A percentile compares a stretch with the other conserved stretches of the same genome.
phyloP scores from a whole-genome alignment of 73 alveolate species.

The Paramecium sonneborni region DNA sequence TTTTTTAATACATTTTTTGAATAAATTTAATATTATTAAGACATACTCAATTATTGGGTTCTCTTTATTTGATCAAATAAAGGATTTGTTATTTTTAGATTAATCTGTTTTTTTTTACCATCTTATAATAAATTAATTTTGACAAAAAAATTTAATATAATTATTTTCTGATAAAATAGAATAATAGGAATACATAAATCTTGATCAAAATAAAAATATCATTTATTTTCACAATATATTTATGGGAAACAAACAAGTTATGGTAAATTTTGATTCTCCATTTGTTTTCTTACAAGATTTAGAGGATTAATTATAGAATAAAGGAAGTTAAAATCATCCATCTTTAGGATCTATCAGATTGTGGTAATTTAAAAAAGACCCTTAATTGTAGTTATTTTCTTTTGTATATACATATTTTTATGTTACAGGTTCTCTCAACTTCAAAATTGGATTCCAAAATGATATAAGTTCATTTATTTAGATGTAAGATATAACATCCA shows the following conservation, averaged over 20 bases:
- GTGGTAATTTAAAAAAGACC: not conserved
- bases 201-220: not conserved
- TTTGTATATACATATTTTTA: not conserved
- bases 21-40: too few relatives aligned
- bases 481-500: not conserved
- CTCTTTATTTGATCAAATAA: too few relatives aligned
- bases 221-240: not conserved
- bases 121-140: too few relatives aligned
- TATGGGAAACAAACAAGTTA: not conserved
- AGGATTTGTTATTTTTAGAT: too few relatives aligned
- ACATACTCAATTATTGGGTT: too few relatives aligned
- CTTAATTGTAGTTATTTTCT: not conserved
- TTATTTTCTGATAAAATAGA: too few relatives aligned
- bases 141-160: too few relatives aligned
- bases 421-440: not conserved
- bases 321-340: not conserved
- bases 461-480: not conserved
- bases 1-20: too few relatives aligned
- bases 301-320: not conserved
- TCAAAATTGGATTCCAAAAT: not conserved
- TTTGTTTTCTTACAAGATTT: not conserved
- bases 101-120: too few relatives aligned
- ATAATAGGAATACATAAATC: too few relatives aligned
- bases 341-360: not conserved
- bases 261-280: not conserved